phyloP scores from a whole-genome alignment of 768 basidiomycete genomes.

The Naematelia encephala region DNA sequence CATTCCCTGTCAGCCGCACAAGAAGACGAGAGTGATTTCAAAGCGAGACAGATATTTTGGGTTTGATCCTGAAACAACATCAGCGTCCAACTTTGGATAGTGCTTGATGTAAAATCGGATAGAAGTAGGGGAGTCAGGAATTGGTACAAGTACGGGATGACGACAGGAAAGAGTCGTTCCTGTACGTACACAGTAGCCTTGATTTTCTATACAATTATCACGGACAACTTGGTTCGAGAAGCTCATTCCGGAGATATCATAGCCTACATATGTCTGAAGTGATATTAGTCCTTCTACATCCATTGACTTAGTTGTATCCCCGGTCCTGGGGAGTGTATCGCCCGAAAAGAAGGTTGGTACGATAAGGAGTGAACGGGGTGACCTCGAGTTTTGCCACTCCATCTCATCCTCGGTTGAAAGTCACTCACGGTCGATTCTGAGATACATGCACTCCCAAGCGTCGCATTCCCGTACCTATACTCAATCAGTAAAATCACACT shows the following conservation, averaged over 20 bases:
- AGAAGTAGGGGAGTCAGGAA: background rate
- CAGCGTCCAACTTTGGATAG: background rate
- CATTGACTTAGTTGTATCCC: too few species aligned
- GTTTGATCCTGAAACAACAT: conserved; percentile 12
- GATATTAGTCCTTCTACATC: background rate
- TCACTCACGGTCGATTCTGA: conserved; percentile 24
- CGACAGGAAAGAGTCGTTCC: too few species aligned
- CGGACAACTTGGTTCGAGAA: conserved; percentile 16
- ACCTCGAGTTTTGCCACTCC: too few species aligned
- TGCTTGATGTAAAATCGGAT: background rate
- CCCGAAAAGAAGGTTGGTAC: too few species aligned
- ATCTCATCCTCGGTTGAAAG: too few species aligned
- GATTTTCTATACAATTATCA: conserved; percentile 31
- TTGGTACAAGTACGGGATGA: too few species aligned
- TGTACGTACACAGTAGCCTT: conserved; percentile 32
- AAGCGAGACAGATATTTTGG: conserved; percentile 13
- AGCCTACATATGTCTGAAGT: conserved; percentile 29
- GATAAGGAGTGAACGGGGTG: too few species aligned
- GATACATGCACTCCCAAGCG: conserved; percentile 18
- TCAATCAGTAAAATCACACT: background rate
- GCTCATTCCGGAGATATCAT: conserved; percentile 20
- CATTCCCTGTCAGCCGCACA: conserved; percentile 30
- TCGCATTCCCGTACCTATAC: conserved; percentile 18
- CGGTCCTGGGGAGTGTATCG: too few species aligned
- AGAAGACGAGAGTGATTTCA: conserved; percentile 4